Evolutionary conservation across 2,329 filamentous ascomycete species (phyloP), one percentile per base, ranked within the genome.

Genomic region (Teratosphaeria zuluensis): DNA sequence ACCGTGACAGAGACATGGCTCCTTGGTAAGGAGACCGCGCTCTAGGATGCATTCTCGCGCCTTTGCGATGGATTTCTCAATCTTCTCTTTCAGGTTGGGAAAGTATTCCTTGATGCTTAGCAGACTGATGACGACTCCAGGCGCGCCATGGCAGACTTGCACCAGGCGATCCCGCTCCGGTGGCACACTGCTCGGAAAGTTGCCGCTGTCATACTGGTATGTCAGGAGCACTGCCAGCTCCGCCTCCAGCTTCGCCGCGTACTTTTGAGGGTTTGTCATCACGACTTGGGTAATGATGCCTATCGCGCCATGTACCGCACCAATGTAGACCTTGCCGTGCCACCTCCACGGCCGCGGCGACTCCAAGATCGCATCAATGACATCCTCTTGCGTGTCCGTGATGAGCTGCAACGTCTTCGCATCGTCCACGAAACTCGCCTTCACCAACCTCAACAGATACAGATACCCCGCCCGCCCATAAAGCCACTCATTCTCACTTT

Each of bases 201-300:
- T 88, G 3, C 85, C 85, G 60, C 79, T 81, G 3, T 79, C 74
- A 56, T 77, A 78, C 67, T 90, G 86, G 62, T 82, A 76, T 38
- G 78, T 78, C 2, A 90, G 74, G 11, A 89, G 68, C 9, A 77
- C 76, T 1, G 76, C 75, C 4, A 89, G 68, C 21, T 81, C 76
- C 3, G 73, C 72, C 61, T 81, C 77, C 2, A 89, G 72, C 53
- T 77, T 76, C 1, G 77, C 70, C 1, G 84, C 83, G 62, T 81
- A 77, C n/a, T 76, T 74, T 4, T 74, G 72, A 0, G 83, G 80
- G 58, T 80, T 78, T 2, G 84, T 83, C 46, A 83, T 74, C 1
- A 88, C 78, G 14, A 89, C 74, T 70, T 90, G 87, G n/a, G 82
- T 84, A 58, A 90, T 78, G 69, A 88, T 88, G 4, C 87, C 85